Base-by-base conservation (phyloP, 371 early-diverging fungal species). In the Lichtheimia hyalospora region DNA sequence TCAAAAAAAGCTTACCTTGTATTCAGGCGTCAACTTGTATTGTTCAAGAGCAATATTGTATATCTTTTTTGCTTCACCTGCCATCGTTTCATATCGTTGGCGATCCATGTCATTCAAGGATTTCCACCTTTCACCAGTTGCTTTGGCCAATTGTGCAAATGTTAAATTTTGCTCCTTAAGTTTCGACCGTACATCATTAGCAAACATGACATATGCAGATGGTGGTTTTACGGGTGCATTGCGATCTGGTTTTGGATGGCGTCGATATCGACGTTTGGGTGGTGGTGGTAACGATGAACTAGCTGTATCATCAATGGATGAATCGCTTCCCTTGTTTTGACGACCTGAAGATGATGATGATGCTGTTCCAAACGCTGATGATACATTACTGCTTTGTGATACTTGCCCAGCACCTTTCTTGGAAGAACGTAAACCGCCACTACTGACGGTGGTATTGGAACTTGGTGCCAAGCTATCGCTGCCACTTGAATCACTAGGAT, bases 151-250 rank as follows among this genome's bases (percentile, higher is more conserved):
- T 42, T 82, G 79, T 0, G 74, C 68, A 70, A 84, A 84, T 0
- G 74, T 56, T 56, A 82, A 59, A 34, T 71, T 71, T 15, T 75
- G 65, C 18, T 70, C 67, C 25, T 76, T 71, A 0, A 77, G 57
- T 24, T 80, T 66, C 16, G 67, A 64, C 0, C 84, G 70, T 15
- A 77, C 71, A 25, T 73, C 58, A 48, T 80, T 80, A 3, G 83
- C 74, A 53, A 81, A 81, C 74, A 78, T 74, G 24, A 84, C 77
- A 58, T 84, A 84, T 8, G 84, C 84, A 5, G 84, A 83, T 4
- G 70, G 69, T 0, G 84, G 84, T 34, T 84, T 84, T 6, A 67
- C 60, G 14, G 84, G 84, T 1, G 80, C 83, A 54, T 83, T 71
- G 25, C 73, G 70, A 54, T 84, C 84, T 4, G 71, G 67, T 51